Evolutionary conservation across 805 yeast genomes (phyloP), one percentile per base, ranked within the genome.

Genomic region (Metschnikowia lunata): DNA sequence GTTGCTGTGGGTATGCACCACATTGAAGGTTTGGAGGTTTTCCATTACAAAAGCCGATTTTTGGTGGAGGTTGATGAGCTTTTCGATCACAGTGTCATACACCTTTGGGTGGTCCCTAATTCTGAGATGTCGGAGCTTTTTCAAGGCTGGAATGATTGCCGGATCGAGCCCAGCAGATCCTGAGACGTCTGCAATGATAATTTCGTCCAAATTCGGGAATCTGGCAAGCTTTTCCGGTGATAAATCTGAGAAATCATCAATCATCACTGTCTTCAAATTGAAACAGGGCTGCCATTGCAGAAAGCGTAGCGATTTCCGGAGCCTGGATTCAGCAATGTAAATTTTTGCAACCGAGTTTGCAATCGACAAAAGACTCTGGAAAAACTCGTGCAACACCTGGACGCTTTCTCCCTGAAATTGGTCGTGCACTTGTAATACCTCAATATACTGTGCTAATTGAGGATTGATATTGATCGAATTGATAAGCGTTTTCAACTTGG

Each of bases 401-500:
- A 18, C 26, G 10, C 40, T 38, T 4, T n/a, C 40, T 8, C 11
- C 27, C 7, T 30, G 30, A 29, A 51, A 46, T 2, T 30, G 23
- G 12, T 36, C 47, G 9, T 18, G 9, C 9, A 49, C 42, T 14
- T 26, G 33, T 13, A 52, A 33, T 15, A 26, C 28, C 12, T 36
- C 38, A 8, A 50, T 43, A 35, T 44, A 43, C 26, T 34, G 34
- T 5, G 52, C 60, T 15, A 76, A 58, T 5, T 59, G 58, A 2
- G 66, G 48, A 42, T 74, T 71, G 36, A 67, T 47, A 5, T 39
- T 43, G 26, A 75, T 50, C 1, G 74, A 61, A 15, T 67, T 67
- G 10, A 66, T 37, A 34, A 81, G 56, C 3, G 72, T 60, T 32
- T 64, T 65, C 37, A 80, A 62, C 48, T 75, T 66, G 12, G 69